Conservation (phyloP, 257 asterid genomes). For the Solanum phureja region DNA sequence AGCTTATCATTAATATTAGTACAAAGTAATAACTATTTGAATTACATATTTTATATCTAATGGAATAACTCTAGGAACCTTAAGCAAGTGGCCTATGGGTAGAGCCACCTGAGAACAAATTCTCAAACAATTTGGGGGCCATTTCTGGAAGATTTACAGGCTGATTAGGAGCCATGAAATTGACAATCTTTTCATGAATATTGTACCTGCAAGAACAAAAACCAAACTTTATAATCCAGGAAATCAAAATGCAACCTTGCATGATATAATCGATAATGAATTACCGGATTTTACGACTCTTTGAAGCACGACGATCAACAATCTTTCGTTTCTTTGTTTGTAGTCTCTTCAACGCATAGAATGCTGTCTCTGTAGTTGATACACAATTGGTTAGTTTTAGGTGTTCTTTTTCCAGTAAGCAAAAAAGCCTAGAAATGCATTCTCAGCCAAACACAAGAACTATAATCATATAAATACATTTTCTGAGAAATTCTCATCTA, state of each 20-base stretch:
- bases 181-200: conserved; percentile 81
- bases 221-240: background rate
- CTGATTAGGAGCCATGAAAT: conserved; percentile 80
- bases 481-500: background rate
- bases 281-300: conserved; percentile 90
- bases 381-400: background rate
- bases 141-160: conserved; percentile 44
- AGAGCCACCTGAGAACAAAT: conserved; percentile 32
- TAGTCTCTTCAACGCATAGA: conserved; percentile 62
- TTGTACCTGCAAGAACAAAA: conserved; percentile 49
- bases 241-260: background rate
- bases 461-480: background rate
- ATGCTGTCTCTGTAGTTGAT: conserved; percentile 54
- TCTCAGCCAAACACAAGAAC: background rate
- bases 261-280: background rate
- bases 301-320: conserved; percentile 90
- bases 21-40: background rate
- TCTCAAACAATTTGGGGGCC: conserved; percentile 47
- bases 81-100: background rate
- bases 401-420: background rate
- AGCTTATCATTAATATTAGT: background rate
- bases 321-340: conserved; percentile 84
- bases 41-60: background rate
- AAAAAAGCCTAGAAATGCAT: background rate
- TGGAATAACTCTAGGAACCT: background rate